Evolutionary conservation across 2,329 filamentous ascomycete genomes (phyloP).

Genomic region (Endocalyx cinctus): DNA sequence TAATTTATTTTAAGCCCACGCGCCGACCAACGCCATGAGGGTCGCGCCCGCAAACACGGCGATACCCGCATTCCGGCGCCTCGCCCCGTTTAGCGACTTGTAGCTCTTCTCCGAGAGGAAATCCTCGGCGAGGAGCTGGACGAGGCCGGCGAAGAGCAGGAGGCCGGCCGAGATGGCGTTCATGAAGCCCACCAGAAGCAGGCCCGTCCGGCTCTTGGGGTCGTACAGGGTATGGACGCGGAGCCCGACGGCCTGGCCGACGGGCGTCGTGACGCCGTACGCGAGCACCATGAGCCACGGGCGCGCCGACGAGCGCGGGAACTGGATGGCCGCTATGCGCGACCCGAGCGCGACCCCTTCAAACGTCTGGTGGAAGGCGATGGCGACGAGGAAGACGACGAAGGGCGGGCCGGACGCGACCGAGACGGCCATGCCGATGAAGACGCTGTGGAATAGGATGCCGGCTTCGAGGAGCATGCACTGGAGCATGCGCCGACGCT

Average conservation of each 20-base stretch:
- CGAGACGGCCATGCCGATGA: constrained; percentile 82
- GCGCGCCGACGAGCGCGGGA: constrained; percentile 65
- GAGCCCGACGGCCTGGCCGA: constrained; percentile 79
- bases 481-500: constrained; percentile 66
- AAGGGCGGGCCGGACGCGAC: constrained; percentile 77
- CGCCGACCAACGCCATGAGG: constrained; percentile 68
- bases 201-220: constrained; percentile 67
- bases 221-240: constrained; percentile 76
- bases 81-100: constrained; percentile 57
- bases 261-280: constrained; percentile 71
- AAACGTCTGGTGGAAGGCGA: constrained; percentile 83
- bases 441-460: constrained; percentile 80
- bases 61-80: constrained; percentile 57
- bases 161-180: constrained; percentile 81
- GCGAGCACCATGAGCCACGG: constrained; percentile 82
- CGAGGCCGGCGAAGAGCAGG: constrained; percentile 75
- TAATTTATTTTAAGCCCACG: no score
- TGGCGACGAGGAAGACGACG: constrained; percentile 73
- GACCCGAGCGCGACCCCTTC: constrained; percentile 83
- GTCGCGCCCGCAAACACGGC: constrained; percentile 60
- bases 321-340: constrained; percentile 78
- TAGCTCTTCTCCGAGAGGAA: constrained; percentile 75
- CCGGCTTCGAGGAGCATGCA: constrained; percentile 77
- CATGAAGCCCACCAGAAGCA: constrained; percentile 81
- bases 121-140: constrained; percentile 81